Base-by-base conservation (phyloP, 805 yeast genomes). In the Jamesozyma hellenica region DNA sequence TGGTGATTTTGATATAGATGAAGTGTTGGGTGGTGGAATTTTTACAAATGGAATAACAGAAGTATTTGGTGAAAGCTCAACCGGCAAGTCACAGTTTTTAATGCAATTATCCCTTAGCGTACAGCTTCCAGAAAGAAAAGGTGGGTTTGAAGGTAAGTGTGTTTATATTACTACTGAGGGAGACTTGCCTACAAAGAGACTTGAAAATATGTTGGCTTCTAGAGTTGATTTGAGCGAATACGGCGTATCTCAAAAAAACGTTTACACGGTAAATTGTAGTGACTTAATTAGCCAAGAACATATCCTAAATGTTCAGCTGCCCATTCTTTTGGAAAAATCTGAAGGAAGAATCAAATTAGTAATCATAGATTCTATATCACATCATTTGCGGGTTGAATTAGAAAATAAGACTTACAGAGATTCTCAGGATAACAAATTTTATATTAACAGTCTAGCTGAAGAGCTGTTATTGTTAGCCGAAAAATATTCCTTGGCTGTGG, bases 141-240 rank as follows among this genome's bases (percentile, higher is more conserved):
- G 77, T 4, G 82, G 83, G 0, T 43, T 74, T 8, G 67, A 62
- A 14, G 58, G 63, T 41, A 66, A 70, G 39, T 72, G 76, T n/a
- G 72, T 87, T n/a, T 81, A 71, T 51, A 75, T 88, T 0, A 73
- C 86, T 0, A 88, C 96, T 0, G 96, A 88, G 54, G 73, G 82
- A 3, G 72, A 74, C 13, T 50, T 84, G 25, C 82, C 82, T 43
- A 81, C 92, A 0, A 66, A 68, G 35, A 61, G 96, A 42, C 57
- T 87, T 33, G 53, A 64, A n/a, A 72, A 72, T 43, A 66, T 78
- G 43, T 51, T 71, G 19, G 42, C 60, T 3, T 59, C 65, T 1
- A 65, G 51, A 28, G 37, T 42, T 2, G 46, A 49, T 12, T 45
- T 62, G 34, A 61, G 59, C n/a, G 56, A 64, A 23, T 47, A 48